Conservation (phyloP, 495 filamentous ascomycete genomes). For the Cenococcum geophilum region DNA sequence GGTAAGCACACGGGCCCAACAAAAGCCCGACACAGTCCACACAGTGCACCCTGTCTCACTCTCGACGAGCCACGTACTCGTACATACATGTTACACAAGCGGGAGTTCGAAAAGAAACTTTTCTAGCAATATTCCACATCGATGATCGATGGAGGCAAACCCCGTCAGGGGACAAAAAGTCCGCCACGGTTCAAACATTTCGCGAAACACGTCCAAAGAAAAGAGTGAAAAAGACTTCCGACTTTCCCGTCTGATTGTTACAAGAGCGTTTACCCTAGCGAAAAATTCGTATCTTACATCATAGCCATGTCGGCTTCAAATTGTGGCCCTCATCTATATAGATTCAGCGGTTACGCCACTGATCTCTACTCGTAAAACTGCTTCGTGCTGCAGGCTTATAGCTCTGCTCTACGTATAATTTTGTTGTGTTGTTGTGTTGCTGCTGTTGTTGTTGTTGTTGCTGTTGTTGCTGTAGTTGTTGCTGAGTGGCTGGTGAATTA, state of each 20-base stretch:
- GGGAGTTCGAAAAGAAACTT: neutral
- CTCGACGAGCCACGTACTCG: neutral
- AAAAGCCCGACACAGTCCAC: too few species aligned
- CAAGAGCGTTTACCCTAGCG: neutral
- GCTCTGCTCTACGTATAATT: constrained; percentile 1
- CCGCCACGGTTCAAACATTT: too few species aligned
- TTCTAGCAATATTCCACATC: neutral
- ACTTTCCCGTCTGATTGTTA: neutral
- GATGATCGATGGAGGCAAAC: too few species aligned
- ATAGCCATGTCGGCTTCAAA: neutral
- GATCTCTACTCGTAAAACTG: neutral
- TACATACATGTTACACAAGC: neutral
- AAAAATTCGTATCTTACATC: neutral
- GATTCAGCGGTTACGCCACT: neutral
- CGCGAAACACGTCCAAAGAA: neutral
- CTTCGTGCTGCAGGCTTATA: neutral
- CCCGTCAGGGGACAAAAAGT: neutral
- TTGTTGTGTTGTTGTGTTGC: neutral
- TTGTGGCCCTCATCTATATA: neutral
- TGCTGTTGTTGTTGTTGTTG: constrained; percentile 11
- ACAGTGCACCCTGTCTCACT: neutral
- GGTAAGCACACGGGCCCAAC: too few species aligned
- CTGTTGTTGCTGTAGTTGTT: too few species aligned
- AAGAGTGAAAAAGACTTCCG: neutral
- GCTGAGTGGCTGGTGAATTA: neutral